Evolutionary conservation across 2,329 filamentous ascomycete species (phyloP), one percentile per base, ranked within the genome.

Genomic region (Madurella mycetomatis): DNA sequence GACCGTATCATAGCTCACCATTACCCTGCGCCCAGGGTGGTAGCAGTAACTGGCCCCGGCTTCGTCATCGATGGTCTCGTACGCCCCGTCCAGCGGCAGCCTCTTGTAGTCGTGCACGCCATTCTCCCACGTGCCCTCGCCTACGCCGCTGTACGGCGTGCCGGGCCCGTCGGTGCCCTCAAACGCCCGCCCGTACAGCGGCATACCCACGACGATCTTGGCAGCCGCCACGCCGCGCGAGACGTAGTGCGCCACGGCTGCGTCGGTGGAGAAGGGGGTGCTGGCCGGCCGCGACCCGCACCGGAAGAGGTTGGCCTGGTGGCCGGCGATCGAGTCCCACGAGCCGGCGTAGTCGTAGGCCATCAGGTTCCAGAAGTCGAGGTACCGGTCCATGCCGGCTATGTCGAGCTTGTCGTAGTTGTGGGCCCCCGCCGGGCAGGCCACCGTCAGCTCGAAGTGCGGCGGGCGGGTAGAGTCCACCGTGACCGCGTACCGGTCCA

Each of bases 141-240:
- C 92, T 9, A 89, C 77, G 7, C 90, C 91, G 47, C 70, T 80
- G 71, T 80, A 96, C 0, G 82, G 72, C 32, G 76, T 70, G 1
- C 92, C 92, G 0, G 83, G 80, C 0, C 91, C 92, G 25, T 86
- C 79, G 0, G 92, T 96, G 60, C 84, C 82, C 62, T 84, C 78
- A 68, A 96, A 97, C 0, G 89, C 84, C 37, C 91, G 87, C 1
- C 92, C 92, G 67, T 96, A 97, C 12, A 97, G 75, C 2, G 92
- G 92, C 87, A 96, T 92, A 2, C 92, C 92, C 13, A 96, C 70
- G 2, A 96, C 88, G 51, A 97, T 82, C 72, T 96, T 96, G 57
- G 76, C 67, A 0, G 84, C 67, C 0, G 78, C 66, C 0, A 96
- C 84, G 7, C 86, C 85, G 12, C 80, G 78, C 1, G 72, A 67